Evolutionary conservation across 1,284 basidiomycete genomes (phyloP).

Genomic region (Schizophyllum commune): DNA sequence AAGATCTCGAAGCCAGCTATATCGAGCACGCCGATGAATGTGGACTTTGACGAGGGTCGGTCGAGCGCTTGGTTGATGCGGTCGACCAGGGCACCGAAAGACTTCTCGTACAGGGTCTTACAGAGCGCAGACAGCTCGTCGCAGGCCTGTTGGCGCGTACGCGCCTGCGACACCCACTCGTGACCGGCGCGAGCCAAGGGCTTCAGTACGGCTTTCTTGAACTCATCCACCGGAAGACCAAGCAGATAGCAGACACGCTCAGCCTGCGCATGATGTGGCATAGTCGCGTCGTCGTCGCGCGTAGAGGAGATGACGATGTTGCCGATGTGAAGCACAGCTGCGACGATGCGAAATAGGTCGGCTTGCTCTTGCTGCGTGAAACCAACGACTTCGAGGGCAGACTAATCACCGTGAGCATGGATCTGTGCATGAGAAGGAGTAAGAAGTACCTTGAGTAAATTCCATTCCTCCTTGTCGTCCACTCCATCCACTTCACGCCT

Average conservation of each 20-base stretch:
- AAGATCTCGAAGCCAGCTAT: conserved; percentile 99
- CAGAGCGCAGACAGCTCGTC: conserved; percentile 91
- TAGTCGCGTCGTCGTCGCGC: conserved; percentile 82
- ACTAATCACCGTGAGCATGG: conserved; percentile 28
- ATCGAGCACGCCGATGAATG: conserved; percentile 98
- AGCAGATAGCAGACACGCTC: conserved; percentile 93
- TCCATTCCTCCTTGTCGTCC: conserved; percentile 89
- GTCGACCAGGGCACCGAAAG: conserved; percentile 90
- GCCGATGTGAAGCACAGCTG: conserved; percentile 92
- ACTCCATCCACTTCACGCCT: conserved; percentile 91
- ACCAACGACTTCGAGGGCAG: conserved; percentile 81
- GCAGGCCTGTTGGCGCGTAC: conserved; percentile 86
- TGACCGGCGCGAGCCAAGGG: conserved; percentile 91
- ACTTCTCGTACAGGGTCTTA: conserved; percentile 98
- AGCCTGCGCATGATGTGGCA: conserved; percentile 74
- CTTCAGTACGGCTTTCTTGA: conserved; percentile 80
- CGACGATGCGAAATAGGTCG: conserved; percentile 91
- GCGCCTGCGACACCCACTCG: conserved; percentile 94
- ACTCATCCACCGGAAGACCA: conserved; percentile 86
- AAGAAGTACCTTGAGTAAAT: conserved; percentile 55
- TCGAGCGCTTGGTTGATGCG: conserved; percentile 94
- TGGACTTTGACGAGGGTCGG: conserved; percentile 88
- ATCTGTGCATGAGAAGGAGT: neutral
- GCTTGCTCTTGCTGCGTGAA: conserved; percentile 82
- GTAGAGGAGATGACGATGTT: conserved; percentile 85